These are phyloP conservation scores for Chrysoporthe cubensis DNA, from an alignment of 2,329 filamentous ascomycete genomes.

Conservation along the genomic window DNA sequence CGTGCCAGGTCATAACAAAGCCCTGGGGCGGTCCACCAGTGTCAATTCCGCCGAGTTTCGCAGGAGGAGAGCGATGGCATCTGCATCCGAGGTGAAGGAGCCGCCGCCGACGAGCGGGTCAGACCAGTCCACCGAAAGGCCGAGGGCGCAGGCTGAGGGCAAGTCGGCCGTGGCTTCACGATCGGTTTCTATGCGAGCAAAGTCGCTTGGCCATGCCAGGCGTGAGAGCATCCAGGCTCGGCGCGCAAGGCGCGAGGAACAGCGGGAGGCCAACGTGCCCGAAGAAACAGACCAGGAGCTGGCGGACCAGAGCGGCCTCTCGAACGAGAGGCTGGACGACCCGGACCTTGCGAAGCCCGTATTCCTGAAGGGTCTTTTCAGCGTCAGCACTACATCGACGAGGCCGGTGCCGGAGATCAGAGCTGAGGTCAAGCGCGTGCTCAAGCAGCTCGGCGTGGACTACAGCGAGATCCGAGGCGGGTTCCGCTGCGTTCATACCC, in stretches of 20 bases:
- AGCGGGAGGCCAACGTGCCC: slow-evolving; percentile 43
- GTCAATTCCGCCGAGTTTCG: slow-evolving; percentile 87
- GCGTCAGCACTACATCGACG: slow-evolving; percentile 93
- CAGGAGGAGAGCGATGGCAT: slow-evolving; percentile 56
- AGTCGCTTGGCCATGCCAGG: slow-evolving; percentile 86
- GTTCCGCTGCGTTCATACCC: slow-evolving; percentile 85
- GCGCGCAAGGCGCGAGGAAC: slow-evolving; percentile 72
- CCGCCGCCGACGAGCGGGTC: slow-evolving; percentile 78
- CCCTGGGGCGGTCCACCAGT: slow-evolving; percentile 83
- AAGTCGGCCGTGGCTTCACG: slow-evolving; percentile 58
- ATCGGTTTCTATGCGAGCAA: slow-evolving; percentile 72
- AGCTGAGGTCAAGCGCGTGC: slow-evolving; percentile 85
- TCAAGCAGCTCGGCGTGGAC: slow-evolving; percentile 86
- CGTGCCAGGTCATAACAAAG: slow-evolving; percentile 64
- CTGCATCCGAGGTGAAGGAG: slow-evolving; percentile 53
- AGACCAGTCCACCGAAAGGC: slow-evolving; percentile 69
- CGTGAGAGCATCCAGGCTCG: slow-evolving; percentile 91
- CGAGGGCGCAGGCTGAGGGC: slow-evolving; percentile 45
- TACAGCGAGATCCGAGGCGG: slow-evolving; percentile 92
- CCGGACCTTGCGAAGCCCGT: slow-evolving; percentile 90
- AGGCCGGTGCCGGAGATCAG: slow-evolving; percentile 87
- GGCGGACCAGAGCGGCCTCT: slow-evolving; percentile 62
- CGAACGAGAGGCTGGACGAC: slow-evolving; percentile 64
- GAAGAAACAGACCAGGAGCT: slow-evolving; percentile 90
- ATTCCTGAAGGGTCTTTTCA: slow-evolving; percentile 94